phyloP scores from a whole-genome alignment of 2,329 filamentous ascomycete genomes.

The Colletotrichum tropicicola region DNA sequence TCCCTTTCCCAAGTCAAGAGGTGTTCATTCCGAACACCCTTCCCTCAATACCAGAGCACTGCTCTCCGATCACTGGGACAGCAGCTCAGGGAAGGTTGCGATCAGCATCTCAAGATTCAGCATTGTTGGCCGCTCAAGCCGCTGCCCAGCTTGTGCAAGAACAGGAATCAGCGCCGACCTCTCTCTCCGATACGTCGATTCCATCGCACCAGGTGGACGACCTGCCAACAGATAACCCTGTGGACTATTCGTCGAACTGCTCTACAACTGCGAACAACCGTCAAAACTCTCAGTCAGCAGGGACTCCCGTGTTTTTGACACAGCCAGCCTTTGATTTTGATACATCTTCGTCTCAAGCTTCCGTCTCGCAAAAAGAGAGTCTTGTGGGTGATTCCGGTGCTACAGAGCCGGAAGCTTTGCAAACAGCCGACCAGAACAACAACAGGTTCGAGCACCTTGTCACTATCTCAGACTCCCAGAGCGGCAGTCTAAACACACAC shows the following conservation, averaged over 20 bases:
- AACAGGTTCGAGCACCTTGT: background rate
- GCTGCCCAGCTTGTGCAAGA: conserved; percentile 1
- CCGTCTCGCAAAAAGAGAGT: background rate
- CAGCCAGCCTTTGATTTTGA: conserved; percentile 21
- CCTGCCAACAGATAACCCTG: background rate
- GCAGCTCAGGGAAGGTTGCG: background rate
- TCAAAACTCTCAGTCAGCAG: background rate
- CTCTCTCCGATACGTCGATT: conserved; percentile 8
- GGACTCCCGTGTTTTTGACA: conserved; percentile 14
- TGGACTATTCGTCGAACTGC: background rate
- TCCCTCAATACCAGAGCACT: background rate
- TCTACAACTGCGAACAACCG: background rate
- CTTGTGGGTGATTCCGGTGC: background rate
- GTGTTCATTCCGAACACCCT: background rate
- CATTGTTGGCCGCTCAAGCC: background rate
- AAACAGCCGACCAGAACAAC: background rate
- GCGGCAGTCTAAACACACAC: conserved; percentile 13
- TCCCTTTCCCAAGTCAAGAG: background rate
- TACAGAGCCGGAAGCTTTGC: background rate
- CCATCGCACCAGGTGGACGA: conserved; percentile 22
- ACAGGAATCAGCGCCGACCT: background rate
- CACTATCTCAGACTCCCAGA: conserved; percentile 14
- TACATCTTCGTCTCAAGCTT: conserved; percentile 1
- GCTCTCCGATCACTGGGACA: background rate
- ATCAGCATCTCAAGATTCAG: background rate